Percentiles rank a stretch among this genome's conserved stretches.
Evolutionary conservation across 805 yeast genomes (phyloP).

Genomic region (Hanseniaspora mollemarum): DNA sequence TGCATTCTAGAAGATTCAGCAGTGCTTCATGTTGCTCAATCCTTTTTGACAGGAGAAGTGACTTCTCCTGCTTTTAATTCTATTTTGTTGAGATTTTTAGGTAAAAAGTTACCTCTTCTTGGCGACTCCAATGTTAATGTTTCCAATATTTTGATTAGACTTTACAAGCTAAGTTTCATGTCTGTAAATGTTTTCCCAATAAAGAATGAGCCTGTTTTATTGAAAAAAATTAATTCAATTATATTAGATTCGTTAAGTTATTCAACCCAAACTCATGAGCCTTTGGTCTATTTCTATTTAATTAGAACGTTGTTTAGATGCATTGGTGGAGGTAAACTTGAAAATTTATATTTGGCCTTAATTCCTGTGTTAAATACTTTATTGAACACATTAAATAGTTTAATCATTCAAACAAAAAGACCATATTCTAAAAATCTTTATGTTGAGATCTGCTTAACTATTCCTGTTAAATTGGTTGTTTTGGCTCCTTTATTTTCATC

Average conservation of each 20-base stretch:
- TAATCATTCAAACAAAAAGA: conserved; percentile 69
- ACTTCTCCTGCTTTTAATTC: conserved; percentile 89
- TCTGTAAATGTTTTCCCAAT: conserved; percentile 85
- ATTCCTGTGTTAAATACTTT: conserved; percentile 81
- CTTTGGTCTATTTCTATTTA: conserved; percentile 76
- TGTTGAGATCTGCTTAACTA: conserved; percentile 88
- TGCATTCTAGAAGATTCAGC: conserved; percentile 76
- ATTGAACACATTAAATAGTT: conserved; percentile 70
- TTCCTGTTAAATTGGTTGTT: conserved; percentile 88
- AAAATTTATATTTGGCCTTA: conserved; percentile 80
- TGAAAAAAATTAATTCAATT: conserved; percentile 77
- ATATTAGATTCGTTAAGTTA: conserved; percentile 67
- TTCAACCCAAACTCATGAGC: conserved; percentile 80
- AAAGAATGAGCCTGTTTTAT: conserved; percentile 72
- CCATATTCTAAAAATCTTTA: conserved; percentile 89
- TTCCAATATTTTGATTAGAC: conserved; percentile 68
- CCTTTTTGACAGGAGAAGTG: conserved; percentile 85
- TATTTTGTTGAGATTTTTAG: conserved; percentile 62
- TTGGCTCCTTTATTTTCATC: conserved; percentile 84
- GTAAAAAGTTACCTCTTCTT: conserved; percentile 57
- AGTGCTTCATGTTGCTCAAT: conserved; percentile 80
- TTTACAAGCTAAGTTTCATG: conserved; percentile 90
- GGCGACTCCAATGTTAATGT: conserved; percentile 71
- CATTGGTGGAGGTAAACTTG: conserved; percentile 95
- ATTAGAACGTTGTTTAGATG: conserved; percentile 83